These are phyloP conservation scores for Tephrocybe sp. DNA, from an alignment of 768 basidiomycete genomes.

Conservation along the genomic window DNA sequence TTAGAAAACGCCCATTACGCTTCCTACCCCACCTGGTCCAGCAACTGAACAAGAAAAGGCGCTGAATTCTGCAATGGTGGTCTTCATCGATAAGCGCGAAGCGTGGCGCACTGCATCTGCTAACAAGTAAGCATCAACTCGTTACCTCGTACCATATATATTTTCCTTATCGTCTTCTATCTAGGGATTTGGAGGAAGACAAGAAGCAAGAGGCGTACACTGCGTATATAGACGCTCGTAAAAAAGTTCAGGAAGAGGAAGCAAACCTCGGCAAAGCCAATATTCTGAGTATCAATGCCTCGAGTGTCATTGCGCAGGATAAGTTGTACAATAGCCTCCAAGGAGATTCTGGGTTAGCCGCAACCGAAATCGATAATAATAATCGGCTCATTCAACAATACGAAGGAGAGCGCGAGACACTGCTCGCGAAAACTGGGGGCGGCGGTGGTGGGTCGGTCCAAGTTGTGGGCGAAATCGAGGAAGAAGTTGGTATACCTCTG, in stretches of 20 bases:
- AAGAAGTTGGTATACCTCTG: neutral
- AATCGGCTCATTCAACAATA: neutral
- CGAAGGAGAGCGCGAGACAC: neutral
- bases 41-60: neutral
- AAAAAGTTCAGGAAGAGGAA: neutral
- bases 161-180: neutral
- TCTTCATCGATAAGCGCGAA: neutral
- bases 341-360: constrained; percentile 1
- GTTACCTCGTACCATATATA: neutral
- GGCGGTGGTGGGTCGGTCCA: neutral
- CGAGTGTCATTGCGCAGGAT: neutral
- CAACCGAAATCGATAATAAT: neutral
- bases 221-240: neutral
- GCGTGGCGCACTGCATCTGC: neutral
- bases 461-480: neutral
- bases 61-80: neutral
- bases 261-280: neutral
- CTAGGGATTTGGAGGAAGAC: neutral
- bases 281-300: neutral
- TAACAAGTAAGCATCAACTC: neutral
- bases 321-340: neutral
- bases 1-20: neutral
- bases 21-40: neutral
- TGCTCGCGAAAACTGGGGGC: neutral
- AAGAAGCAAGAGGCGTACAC: neutral